Evolutionary conservation across 164 flowering plant species (phyloP), one percentile per base, ranked within the genome.

Genomic region (Nelumbo lutea): DNA sequence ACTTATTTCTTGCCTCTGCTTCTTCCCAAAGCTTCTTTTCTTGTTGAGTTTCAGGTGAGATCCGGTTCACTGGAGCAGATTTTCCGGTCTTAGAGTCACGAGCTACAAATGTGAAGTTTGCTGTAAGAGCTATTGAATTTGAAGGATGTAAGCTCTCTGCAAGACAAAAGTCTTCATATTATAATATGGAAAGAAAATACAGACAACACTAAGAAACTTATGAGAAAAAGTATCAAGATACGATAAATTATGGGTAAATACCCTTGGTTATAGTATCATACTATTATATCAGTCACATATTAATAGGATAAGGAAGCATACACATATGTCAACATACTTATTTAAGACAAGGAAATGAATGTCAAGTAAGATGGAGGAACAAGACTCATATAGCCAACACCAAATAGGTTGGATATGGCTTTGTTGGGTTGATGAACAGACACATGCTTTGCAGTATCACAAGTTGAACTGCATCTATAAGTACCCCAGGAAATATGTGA

Each of bases 51-150:
- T 90, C 90, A 11, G 93, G 92, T 10, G 76, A 76, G 51, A 90
- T 73, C 50, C 79, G 89, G 72, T 90, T 93, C 42, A 90, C 84
- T 2, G 84, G 89, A 68, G 98, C 87, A 62, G 98, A 85, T 70
- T 89, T 89, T 59, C 87, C 85, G 1, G 92, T 90, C 81, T 80
- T 82, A 8, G 91, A 84, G 74, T 93, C 98, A 72, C 94, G 93
- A 62, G 97, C 97, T 68, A 90, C 96, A 66, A 93, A 89, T 52
- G 94, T 90, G 80, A 93, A 90, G 77, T 89, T 90, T 13, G 96
- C 98, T 43, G 82, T 78, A 58, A 93, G 84, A 66, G 92, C 93
- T 69, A 81, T 63, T 6, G 88, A 71, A 41, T 85, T 88, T 47
- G 76, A 69, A 60, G 74, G 55, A 72, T 78, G 64, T 65, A 77